A percentile compares a stretch with the other conserved stretches of the same genome.
Evolutionary conservation across 805 yeast species (phyloP).

Genomic region (Helenozyma rhizophorensis): DNA sequence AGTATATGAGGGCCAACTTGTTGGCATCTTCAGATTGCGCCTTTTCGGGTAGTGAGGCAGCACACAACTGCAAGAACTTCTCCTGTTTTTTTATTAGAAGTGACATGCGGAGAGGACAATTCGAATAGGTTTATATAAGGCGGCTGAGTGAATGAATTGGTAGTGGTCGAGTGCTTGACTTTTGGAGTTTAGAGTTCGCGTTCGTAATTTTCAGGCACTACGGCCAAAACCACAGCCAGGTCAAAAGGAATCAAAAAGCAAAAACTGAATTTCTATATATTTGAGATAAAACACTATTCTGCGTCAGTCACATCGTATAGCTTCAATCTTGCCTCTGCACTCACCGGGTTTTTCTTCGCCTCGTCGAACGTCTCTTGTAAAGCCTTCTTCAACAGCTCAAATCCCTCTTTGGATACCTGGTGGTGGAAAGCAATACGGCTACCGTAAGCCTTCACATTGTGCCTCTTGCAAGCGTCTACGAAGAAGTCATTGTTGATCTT

Average conservation of each 20-base stretch:
- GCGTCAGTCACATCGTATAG: slow-evolving; percentile 9
- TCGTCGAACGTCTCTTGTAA: slow-evolving; percentile 13
- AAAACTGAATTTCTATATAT: too few relatives aligned
- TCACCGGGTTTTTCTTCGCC: slow-evolving; percentile 13
- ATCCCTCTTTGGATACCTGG: slow-evolving; percentile 29
- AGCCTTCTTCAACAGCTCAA: slow-evolving; percentile 22
- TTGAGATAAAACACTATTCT: too few relatives aligned
- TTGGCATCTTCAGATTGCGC: slow-evolving; percentile 66
- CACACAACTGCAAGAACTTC: slow-evolving; percentile 47
- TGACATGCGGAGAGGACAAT: slow-evolving; percentile 5
- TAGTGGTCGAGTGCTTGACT: neutral
- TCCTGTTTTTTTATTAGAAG: slow-evolving; percentile 28
- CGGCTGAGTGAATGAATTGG: too few relatives aligned
- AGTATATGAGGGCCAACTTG: slow-evolving; percentile 64
- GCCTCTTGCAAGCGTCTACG: slow-evolving; percentile 16
- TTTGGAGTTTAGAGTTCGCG: neutral
- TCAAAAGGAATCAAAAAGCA: neutral
- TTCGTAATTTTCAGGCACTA: too few relatives aligned
- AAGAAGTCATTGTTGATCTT: slow-evolving; percentile 26
- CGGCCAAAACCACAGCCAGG: neutral
- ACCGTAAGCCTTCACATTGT: slow-evolving; percentile 13
- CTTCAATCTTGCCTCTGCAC: slow-evolving; percentile 4
- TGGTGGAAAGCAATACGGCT: slow-evolving; percentile 31
- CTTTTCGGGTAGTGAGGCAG: slow-evolving; percentile 49
- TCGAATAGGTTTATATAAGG: too few relatives aligned